phyloP scores from a whole-genome alignment of 768 basidiomycete genomes.

The Russula sp. region DNA sequence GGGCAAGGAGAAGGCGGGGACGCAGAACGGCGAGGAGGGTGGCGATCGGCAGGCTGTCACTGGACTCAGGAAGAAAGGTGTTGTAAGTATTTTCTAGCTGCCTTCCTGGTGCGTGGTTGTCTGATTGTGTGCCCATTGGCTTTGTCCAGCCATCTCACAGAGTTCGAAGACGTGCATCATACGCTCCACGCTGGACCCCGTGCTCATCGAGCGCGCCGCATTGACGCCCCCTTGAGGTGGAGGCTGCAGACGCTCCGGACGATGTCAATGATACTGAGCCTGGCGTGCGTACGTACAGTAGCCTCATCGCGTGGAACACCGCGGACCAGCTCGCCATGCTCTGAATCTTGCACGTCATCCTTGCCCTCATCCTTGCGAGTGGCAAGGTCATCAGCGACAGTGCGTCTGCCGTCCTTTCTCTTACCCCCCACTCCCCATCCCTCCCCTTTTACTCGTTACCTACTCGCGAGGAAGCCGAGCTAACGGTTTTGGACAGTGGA shows the following conservation, averaged over 20 bases:
- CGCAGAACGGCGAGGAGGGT: slow-evolving; percentile 14
- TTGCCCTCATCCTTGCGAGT: slow-evolving; percentile 78
- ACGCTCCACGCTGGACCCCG: slow-evolving; percentile 63
- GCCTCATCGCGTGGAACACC: slow-evolving; percentile 67
- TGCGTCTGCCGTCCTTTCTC: slow-evolving; percentile 34
- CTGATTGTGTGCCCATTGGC: background rate
- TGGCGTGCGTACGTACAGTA: slow-evolving; percentile 49
- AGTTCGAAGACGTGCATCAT: slow-evolving; percentile 81
- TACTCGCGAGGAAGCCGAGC: background rate
- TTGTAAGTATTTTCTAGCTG: too few relatives aligned
- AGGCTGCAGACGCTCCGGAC: slow-evolving; percentile 45
- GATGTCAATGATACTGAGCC: slow-evolving; percentile 46
- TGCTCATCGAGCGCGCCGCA: slow-evolving; percentile 57
- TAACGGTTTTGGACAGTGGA: slow-evolving; percentile 44
- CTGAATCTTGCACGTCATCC: slow-evolving; percentile 75
- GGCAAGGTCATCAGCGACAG: slow-evolving; percentile 71
- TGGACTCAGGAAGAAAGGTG: slow-evolving; percentile 65
- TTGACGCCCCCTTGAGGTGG: slow-evolving; percentile 39
- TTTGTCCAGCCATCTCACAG: slow-evolving; percentile 40
- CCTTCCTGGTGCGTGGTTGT: background rate
- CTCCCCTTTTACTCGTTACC: background rate
- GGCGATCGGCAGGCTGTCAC: slow-evolving; percentile 29
- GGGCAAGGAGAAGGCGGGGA: slow-evolving; percentile 34
- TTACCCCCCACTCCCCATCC: background rate
- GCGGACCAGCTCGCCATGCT: slow-evolving; percentile 59